Evolutionary conservation across 129 eudicot genomes (phyloP), one percentile per base, ranked within the genome.

Genomic region (Chrysanthemum makinoi): DNA sequence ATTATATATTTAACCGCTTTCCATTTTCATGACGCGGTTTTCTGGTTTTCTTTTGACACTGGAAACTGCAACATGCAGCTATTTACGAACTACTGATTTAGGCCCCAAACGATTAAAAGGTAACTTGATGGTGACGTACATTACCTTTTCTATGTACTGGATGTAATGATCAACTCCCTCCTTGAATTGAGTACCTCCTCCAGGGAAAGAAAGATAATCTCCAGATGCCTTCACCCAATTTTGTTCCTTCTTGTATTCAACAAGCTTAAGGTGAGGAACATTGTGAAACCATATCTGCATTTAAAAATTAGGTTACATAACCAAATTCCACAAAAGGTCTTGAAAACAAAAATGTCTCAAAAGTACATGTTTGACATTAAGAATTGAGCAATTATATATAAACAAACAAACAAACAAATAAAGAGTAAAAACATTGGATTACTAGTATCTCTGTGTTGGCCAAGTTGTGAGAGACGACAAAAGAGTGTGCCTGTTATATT

Each of bases 241-340:
- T 77, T 95, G 99, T 80, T 84, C 96, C 89, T 90, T 95, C 85
- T 95, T 95, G 87, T 86, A 95, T 68, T 95, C 99, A 0, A 95
- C 97, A 28, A 95, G 99, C 91, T 90, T 95, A 65, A 96, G 96
- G 72, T 95, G 97, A 64, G 99, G 99, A 59, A 90, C 99, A 83
- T 95, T 95, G 86, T 81, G 73, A 84, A 80, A 90, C 99, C 99
- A 95, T 78, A 95, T 82, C 99, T 95, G 87, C 61, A 50, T 70
- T 53, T 57, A 39, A 6, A 61, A 3, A 58, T 60, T 26, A 51
- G 55, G 4, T 30, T 64, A 72, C 39, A 72, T 47, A 72, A 64
- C 62, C 73, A 28, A 49, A 13, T 10, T 16, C 75, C 35, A 70
- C 33, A 55, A 18, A 70, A 70, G 30, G 17, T 14, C 44, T 65